Evolutionary conservation across 345 rosid genomes (phyloP).

Genomic region (Eucalyptus marginata): DNA sequence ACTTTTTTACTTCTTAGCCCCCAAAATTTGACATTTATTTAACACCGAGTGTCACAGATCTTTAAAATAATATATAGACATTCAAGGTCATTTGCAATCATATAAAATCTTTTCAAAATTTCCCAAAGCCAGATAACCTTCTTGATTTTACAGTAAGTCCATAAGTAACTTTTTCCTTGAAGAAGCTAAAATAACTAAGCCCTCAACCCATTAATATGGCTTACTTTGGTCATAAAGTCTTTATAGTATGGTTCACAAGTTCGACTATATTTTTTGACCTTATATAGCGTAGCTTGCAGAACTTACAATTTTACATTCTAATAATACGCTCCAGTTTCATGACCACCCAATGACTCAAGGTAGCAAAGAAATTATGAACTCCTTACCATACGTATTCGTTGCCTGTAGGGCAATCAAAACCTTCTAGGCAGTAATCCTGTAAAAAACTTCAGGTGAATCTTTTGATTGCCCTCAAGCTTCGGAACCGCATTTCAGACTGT

Average conservation of each 20-base stretch:
- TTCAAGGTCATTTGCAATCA: background rate
- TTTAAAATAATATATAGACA: background rate
- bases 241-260: background rate
- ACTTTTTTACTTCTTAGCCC: background rate
- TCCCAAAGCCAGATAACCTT: background rate
- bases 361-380: background rate
- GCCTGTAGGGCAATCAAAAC: background rate
- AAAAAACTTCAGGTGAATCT: background rate
- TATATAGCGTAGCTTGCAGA: background rate
- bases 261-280: background rate
- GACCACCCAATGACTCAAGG: background rate
- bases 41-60: background rate
- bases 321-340: background rate
- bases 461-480: background rate
- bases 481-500: background rate
- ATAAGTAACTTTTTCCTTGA: background rate
- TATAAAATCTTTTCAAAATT: background rate
- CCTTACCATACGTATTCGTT: background rate
- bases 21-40: background rate
- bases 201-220: background rate
- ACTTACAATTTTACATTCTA: background rate
- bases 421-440: background rate
- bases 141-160: background rate
- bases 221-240: background rate
- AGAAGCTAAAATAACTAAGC: background rate